Evolutionary conservation across 257 asterid genomes (phyloP).

Genomic region (Rehmannia glutinosa): DNA sequence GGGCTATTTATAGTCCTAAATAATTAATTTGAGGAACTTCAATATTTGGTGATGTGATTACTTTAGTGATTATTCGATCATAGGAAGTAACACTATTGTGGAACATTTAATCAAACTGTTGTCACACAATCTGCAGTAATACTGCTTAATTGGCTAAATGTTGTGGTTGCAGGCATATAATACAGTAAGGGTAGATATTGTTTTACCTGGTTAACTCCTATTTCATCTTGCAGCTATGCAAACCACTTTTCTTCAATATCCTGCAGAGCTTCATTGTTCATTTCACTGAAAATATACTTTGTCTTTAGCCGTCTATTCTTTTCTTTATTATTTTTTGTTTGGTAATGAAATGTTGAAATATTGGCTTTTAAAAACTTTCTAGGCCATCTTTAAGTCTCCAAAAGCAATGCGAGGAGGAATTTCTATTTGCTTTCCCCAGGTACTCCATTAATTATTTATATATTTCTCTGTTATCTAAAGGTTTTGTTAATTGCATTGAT

Average conservation of each 20-base stretch:
- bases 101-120: no score
- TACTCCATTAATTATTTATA: slow-evolving; percentile 16
- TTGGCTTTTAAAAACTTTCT: slow-evolving; percentile 13
- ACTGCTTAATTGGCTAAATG: no score
- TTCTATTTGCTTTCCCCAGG: slow-evolving; percentile 89
- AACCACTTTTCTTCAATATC: no score
- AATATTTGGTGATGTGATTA: no score
- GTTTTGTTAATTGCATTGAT: neutral
- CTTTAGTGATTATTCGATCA: no score
- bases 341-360: neutral
- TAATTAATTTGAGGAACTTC: no score
- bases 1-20: no score
- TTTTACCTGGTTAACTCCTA: neutral
- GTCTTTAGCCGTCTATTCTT: neutral
- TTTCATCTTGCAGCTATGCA: no score
- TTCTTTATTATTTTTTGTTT: neutral
- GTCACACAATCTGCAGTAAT: no score
- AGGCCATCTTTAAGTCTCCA: slow-evolving; percentile 87
- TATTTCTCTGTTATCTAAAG: neutral
- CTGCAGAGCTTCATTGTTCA: neutral
- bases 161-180: no score
- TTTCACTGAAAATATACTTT: neutral
- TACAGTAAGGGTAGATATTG: no score
- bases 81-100: no score
- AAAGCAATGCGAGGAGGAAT: slow-evolving; percentile 94